Conservation (phyloP, 2,329 filamentous ascomycete genomes). For the Exophiala dermatitidis region DNA sequence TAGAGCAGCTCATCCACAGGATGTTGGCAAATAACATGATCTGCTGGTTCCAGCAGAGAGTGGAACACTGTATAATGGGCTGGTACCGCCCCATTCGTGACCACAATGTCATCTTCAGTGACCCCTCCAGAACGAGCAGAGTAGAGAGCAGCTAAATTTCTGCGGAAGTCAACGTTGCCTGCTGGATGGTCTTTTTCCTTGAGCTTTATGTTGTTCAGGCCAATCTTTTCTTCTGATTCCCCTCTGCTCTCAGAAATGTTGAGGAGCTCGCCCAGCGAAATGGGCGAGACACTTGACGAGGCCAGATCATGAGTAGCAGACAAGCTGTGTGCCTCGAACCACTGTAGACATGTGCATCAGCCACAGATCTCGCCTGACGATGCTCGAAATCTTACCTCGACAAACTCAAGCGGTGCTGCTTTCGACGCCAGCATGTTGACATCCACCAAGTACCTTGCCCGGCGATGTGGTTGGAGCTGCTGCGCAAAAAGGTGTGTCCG, state of each 20-base stretch:
- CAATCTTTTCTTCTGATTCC: slow-evolving; percentile 13
- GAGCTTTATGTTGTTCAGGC: slow-evolving; percentile 25
- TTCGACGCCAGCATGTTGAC: not conserved
- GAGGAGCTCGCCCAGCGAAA: slow-evolving; percentile 63
- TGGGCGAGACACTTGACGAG: slow-evolving; percentile 69
- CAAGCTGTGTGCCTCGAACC: slow-evolving; percentile 51
- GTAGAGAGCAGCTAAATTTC: slow-evolving; percentile 31
- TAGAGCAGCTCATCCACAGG: slow-evolving; percentile 85
- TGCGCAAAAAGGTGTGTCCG: too few relatives aligned
- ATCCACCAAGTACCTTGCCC: not conserved
- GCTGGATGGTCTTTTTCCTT: slow-evolving; percentile 28
- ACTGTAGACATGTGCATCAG: slow-evolving; percentile 37
- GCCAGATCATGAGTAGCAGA: slow-evolving; percentile 60
- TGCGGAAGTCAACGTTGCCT: slow-evolving; percentile 27
- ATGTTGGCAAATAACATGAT: slow-evolving; percentile 81
- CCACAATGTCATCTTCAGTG: slow-evolving; percentile 59
- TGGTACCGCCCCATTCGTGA: slow-evolving; percentile 72
- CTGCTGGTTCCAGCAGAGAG: slow-evolving; percentile 60
- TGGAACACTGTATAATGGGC: slow-evolving; percentile 81
- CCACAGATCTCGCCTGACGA: not conserved
- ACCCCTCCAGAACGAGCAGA: slow-evolving; percentile 44
- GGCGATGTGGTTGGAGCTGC: too few relatives aligned
- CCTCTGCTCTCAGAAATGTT: slow-evolving; percentile 45
- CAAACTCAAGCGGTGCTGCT: not conserved
- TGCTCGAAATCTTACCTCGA: slow-evolving; percentile 7